Conservation (phyloP, 75 land plant species). For the Azolla pinnata region DNA sequence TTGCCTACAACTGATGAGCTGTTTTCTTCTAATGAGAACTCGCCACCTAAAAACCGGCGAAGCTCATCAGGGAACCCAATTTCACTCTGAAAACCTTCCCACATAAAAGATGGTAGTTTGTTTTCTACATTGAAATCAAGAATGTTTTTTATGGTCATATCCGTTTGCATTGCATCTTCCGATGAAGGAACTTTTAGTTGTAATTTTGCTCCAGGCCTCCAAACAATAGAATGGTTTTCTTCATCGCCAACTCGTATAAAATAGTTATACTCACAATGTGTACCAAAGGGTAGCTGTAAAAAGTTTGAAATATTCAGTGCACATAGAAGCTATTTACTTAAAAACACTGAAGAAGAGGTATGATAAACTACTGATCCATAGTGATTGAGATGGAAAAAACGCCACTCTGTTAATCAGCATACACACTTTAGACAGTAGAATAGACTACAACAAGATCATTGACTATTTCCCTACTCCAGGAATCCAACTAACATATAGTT, state of each 20-base stretch:
- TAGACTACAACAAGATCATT: neutral
- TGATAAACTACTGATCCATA: neutral
- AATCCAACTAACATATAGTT: too few species aligned
- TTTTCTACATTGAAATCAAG: constrained; percentile 22
- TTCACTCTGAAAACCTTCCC: constrained; percentile 38
- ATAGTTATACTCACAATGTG: constrained; percentile 48
- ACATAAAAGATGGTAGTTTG: constrained; percentile 12
- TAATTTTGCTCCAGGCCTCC: constrained; percentile 49
- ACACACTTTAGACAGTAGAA: neutral
- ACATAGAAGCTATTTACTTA: too few species aligned
- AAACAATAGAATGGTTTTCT: constrained; percentile 23
- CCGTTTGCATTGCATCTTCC: constrained; percentile 4
- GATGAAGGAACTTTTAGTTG: constrained; percentile 28
- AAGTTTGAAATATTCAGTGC: neutral
- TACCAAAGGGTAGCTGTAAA: constrained; percentile 42
- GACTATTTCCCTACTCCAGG: neutral
- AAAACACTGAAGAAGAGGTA: too few species aligned
- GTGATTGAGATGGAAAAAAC: neutral
- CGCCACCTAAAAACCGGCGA: neutral
- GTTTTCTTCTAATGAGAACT: constrained; percentile 24
- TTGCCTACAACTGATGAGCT: neutral
- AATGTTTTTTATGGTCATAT: constrained; percentile 31
- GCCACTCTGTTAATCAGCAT: neutral
- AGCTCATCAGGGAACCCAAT: neutral
- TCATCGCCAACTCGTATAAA: constrained; percentile 29